Base-by-base conservation (phyloP, 305 asterid species). In the Striga hermonthica region DNA sequence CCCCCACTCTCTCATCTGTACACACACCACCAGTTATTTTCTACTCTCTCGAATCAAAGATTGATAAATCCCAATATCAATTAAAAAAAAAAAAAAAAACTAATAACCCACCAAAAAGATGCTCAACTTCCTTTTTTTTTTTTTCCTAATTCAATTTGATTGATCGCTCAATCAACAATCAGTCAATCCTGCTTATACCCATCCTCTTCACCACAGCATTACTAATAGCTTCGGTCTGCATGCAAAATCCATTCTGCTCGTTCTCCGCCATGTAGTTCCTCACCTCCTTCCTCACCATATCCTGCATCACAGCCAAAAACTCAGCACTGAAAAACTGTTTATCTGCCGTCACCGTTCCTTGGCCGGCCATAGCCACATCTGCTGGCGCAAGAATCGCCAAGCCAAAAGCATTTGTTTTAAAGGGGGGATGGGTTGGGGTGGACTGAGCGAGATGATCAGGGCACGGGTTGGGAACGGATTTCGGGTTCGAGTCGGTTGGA, bases 201-300 rank as follows among this genome's bases (percentile, higher is more conserved):
- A 82, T 82, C 44, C 83, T 67, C 75, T 80, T 82, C 49, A 73
- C 76, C 41, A 82, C 79, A 38, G 83, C 85, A 74, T 82, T 75
- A 64, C 76, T 75, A 62, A 78, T 75, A 16, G 83, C 77, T 9
- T 82, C 87, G 0, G 67, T 74, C 60, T 59, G 80, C 74, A 78
- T 67, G 67, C 60, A 65, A 34, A 78, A 7, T 0, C 83, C 85
- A 9, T 74, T 76, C 36, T 57, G 59, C 8, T 78, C 81, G 1
- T 73, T 60, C 41, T 84, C 89, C 1, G 80, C 72, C 92, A 87
- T 85, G 82, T 80, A 87, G 63, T 66, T 87, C 77, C 84, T 68
- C 64, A 88, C 95, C 77, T 88, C 95, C 58, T 74, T 80, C 76
- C 83, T 82, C 59, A 88, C 85, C 86, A 83, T 83, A n/a, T 80